These are phyloP conservation scores for Prunus yedoensis DNA, from an alignment of 331 rosid species.

Conservation along the genomic window DNA sequence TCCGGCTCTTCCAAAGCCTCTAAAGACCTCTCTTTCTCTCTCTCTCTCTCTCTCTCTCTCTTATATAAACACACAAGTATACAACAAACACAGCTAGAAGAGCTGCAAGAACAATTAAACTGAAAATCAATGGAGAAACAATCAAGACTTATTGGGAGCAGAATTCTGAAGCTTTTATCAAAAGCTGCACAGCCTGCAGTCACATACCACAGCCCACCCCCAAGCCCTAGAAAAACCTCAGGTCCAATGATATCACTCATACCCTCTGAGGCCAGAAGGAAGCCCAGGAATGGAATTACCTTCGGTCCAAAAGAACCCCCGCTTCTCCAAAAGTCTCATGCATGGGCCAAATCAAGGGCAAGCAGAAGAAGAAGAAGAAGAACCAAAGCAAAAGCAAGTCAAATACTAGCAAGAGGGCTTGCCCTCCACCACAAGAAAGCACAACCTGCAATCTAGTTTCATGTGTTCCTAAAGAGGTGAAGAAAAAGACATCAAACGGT, in stretches of 20 bases:
- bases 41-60: no score
- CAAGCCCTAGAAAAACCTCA: slow-evolving; percentile 26
- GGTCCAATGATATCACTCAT: slow-evolving; percentile 28
- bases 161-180: slow-evolving; percentile 34
- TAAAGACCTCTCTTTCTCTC: no score
- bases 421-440: slow-evolving; percentile 2
- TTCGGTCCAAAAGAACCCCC: slow-evolving; percentile 44
- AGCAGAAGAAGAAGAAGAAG: slow-evolving; percentile 34
- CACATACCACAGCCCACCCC: slow-evolving; percentile 30
- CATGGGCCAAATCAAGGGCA: slow-evolving; percentile 49
- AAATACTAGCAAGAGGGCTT: not conserved
- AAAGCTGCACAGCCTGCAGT: slow-evolving; percentile 33
- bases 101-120: not conserved
- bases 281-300: slow-evolving; percentile 21
- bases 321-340: slow-evolving; percentile 60
- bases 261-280: slow-evolving; percentile 52
- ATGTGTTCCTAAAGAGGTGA: slow-evolving; percentile 9
- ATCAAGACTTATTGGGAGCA: slow-evolving; percentile 16
- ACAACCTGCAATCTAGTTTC: not conserved
- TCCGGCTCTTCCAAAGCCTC: not conserved
- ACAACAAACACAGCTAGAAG: not conserved
- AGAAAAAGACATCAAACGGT: not conserved
- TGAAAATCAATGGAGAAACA: slow-evolving; percentile 35
- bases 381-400: slow-evolving; percentile 21
- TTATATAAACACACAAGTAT: not conserved